phyloP scores from a whole-genome alignment of 805 yeast species.

The Hanseniaspora lindneri region DNA sequence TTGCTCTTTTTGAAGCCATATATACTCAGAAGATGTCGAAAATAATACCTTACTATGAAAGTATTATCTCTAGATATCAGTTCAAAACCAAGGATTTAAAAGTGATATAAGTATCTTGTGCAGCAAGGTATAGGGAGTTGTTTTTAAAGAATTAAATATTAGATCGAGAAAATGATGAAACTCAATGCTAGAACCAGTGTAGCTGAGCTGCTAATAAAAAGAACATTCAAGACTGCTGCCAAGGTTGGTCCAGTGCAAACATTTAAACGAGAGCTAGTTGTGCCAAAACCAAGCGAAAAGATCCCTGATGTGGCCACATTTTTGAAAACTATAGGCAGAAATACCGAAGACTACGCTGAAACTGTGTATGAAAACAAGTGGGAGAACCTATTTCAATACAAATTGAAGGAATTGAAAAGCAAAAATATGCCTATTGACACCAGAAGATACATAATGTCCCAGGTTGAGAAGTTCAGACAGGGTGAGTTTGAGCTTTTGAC shows the following conservation, averaged over 20 bases:
- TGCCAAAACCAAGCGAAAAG: conserved; percentile 41
- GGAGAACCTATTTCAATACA: conserved; percentile 51
- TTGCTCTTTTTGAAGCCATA: too few relatives aligned
- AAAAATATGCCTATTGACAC: conserved; percentile 64
- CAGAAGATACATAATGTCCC: conserved; percentile 60
- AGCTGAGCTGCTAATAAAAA: background rate
- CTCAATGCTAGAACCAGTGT: background rate
- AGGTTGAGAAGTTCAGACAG: conserved; percentile 56
- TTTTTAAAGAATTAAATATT: too few relatives aligned
- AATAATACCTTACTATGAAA: too few relatives aligned
- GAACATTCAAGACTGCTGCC: conserved; percentile 1
- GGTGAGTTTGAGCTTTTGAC: conserved; percentile 37
- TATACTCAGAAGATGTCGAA: too few relatives aligned
- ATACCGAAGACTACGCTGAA: conserved; percentile 53
- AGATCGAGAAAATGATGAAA: background rate
- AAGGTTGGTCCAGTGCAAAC: background rate
- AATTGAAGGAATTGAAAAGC: conserved; percentile 49
- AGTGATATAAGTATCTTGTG: background rate
- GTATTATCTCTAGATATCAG: too few relatives aligned
- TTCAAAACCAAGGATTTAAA: too few relatives aligned
- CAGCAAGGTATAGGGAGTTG: too few relatives aligned
- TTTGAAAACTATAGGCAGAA: conserved; percentile 67
- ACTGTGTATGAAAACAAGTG: conserved; percentile 54
- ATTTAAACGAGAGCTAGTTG: background rate
- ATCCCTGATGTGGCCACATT: conserved; percentile 66